A percentile compares a stretch with the other conserved stretches of the same genome.
These are phyloP conservation scores for Tylopilus sp. DNA, from an alignment of 768 basidiomycete species.

Conservation along the genomic window DNA sequence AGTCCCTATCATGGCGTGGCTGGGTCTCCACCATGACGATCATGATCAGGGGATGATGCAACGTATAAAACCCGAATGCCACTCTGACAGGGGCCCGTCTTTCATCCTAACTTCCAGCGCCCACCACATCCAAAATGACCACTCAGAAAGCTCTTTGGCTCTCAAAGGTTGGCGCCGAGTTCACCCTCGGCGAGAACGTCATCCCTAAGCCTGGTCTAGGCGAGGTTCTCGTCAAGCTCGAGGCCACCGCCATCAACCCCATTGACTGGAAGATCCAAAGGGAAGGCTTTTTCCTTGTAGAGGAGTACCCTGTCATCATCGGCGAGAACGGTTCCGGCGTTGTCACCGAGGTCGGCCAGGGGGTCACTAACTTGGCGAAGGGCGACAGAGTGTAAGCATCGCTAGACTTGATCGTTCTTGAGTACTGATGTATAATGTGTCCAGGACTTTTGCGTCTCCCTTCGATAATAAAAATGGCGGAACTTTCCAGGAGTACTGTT, in stretches of 20 bases:
- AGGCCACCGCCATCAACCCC: slow-evolving; percentile 44
- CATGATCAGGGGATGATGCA: not conserved
- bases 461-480: slow-evolving; percentile 1
- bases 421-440: not conserved
- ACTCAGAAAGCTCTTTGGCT: slow-evolving; percentile 20
- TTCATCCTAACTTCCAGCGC: not conserved
- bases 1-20: too few species aligned
- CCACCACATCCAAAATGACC: not conserved
- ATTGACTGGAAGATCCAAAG: slow-evolving; percentile 30
- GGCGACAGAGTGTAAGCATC: slow-evolving; percentile 37
- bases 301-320: slow-evolving; percentile 35
- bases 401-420: not conserved
- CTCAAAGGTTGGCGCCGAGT: slow-evolving; percentile 7
- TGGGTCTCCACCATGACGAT: not conserved
- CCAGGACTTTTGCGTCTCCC: slow-evolving; percentile 5
- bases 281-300: slow-evolving; percentile 14
- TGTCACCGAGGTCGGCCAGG: slow-evolving; percentile 35
- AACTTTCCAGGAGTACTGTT: slow-evolving; percentile 24
- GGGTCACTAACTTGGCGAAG: slow-evolving; percentile 29
- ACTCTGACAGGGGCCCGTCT: slow-evolving; percentile 1
- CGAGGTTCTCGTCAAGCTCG: slow-evolving; percentile 41
- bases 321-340: slow-evolving; percentile 39
- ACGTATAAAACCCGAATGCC: not conserved
- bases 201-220: slow-evolving; percentile 38
- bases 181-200: slow-evolving; percentile 6